Evolutionary conservation across 108 stramenopile species (phyloP), one percentile per base, ranked within the genome.

Genomic region (Fistulifera pelliculosa): DNA sequence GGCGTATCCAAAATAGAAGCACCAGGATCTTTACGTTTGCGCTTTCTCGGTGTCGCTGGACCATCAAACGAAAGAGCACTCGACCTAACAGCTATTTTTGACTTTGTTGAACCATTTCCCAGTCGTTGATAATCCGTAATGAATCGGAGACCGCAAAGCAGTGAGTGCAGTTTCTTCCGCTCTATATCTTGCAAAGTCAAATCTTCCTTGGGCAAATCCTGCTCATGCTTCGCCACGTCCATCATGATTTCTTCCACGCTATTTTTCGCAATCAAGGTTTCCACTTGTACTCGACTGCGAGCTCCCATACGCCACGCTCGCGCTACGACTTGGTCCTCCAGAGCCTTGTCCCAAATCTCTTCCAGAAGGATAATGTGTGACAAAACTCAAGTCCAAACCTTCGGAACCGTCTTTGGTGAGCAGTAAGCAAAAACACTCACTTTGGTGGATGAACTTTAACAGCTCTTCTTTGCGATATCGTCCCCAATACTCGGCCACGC

Each of bases 221-320:
- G 42, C 22, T 22, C 56, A 35, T 17, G 4, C 4, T n/a, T 38
- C 53, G 14, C 10, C 22, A 15, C 31, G 8, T 69, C 54, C 40
- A 65, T 51, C 65, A 96, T 91, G 26, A 71, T 58, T 62, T 92
- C 85, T 58, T 96, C 96, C 42, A 94, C 76, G 28, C 76, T 90
- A 52, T 79, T 65, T 48, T 75, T 53, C 28, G 91, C 91, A 28
- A 90, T 56, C 40, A 98, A 68, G 41, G 91, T 83, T 60, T 94
- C 94, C 18, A 96, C 94, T 13, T 59, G 25, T 7, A 98, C 95
- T 14, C 74, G 51, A 2, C 85, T 85, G 25, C 52, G 79, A 6
- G 95, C 79, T 27, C 97, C 97, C 90, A 98, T 92, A 56, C 97
- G 61, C 68, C 91, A 91, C 1, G 97, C 95, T 23, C 95, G 69